Conservation (phyloP, 768 basidiomycete genomes). For the Boletus reticulatus region DNA sequence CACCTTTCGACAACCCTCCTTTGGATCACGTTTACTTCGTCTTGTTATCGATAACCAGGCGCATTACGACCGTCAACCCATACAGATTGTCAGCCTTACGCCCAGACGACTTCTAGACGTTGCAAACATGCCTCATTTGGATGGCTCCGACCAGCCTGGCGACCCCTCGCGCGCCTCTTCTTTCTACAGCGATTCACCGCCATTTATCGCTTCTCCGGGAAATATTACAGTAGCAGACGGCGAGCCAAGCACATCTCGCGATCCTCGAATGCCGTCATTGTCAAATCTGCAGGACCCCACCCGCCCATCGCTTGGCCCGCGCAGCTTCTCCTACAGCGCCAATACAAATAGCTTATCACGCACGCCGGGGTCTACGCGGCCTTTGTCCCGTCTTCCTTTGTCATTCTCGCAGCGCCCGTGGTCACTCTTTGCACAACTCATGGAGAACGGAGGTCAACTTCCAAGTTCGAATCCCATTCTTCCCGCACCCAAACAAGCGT, state of each 20-base stretch:
- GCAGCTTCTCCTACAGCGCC: constrained; percentile 8
- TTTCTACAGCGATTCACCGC: constrained; percentile 6
- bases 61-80: background rate
- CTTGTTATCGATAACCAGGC: background rate
- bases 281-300: background rate
- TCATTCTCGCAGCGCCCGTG: constrained; percentile 42
- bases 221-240: constrained; percentile 1
- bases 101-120: background rate
- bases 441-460: constrained; percentile 61
- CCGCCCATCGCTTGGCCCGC: constrained; percentile 6
- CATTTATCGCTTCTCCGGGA: constrained; percentile 30
- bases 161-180: constrained; percentile 84
- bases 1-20: background rate
- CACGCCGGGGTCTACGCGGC: constrained; percentile 9
- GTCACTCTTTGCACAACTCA: constrained; percentile 68
- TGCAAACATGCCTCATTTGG: constrained; percentile 30
- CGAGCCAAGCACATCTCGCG: constrained; percentile 14
- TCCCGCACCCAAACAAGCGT: constrained; percentile 4
- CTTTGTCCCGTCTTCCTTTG: constrained; percentile 2
- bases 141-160: constrained; percentile 80
- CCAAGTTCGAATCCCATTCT: constrained; percentile 3
- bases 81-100: background rate
- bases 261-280: constrained; percentile 18
- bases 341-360: constrained; percentile 15
- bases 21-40: background rate